Conservation (phyloP, 306 rosid species). For the Cucurbita moschata region DNA sequence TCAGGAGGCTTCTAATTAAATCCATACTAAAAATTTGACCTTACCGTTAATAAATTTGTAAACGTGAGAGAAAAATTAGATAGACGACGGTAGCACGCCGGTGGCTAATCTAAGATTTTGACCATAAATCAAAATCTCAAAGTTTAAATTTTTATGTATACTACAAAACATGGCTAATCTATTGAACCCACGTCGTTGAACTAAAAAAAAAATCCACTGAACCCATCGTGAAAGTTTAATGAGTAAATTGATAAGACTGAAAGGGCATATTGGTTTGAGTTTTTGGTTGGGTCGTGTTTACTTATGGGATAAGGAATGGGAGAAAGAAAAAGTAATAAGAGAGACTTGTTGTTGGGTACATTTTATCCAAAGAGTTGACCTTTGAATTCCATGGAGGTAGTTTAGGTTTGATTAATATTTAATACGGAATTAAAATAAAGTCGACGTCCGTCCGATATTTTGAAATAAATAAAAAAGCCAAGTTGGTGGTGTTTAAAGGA, state of each 20-base stretch:
- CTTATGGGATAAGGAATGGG: background rate
- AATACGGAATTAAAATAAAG: background rate
- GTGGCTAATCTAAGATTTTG: conserved; percentile 3
- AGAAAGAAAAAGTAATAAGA: background rate
- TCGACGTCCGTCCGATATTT: background rate
- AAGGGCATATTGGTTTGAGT: background rate
- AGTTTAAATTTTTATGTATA: too few species aligned
- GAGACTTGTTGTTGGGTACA: background rate
- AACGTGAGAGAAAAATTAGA: background rate
- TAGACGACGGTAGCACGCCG: background rate
- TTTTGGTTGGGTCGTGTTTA: background rate
- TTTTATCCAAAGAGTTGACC: conserved; percentile 8
- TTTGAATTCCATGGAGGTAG: background rate
- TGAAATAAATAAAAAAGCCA: background rate
- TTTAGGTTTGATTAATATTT: background rate
- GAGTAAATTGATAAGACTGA: background rate
- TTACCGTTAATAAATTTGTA: background rate
- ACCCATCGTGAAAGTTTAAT: too few species aligned
- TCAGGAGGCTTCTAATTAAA: background rate
- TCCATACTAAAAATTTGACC: background rate
- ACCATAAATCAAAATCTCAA: background rate
- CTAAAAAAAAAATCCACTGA: too few species aligned
- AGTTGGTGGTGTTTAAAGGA: background rate
- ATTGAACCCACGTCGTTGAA: too few species aligned
- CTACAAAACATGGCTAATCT: too few species aligned